Evolutionary conservation across 805 yeast genomes (phyloP), one percentile per base, ranked within the genome.

Genomic region (Kodamaea lidongshanica): DNA sequence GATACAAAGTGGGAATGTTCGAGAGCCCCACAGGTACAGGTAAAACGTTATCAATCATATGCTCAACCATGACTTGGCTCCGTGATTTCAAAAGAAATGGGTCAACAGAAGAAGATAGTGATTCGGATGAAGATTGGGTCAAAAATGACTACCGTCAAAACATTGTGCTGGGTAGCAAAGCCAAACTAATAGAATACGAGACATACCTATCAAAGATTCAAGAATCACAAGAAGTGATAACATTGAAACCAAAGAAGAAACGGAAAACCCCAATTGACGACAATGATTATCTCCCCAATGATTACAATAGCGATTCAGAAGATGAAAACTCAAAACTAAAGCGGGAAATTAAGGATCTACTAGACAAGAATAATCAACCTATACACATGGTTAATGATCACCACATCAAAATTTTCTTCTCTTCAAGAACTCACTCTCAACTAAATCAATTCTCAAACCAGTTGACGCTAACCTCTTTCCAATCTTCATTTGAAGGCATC

Each of bases 21-120:
- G 96, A 88, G 50, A 79, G 92, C 34, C 97, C 97, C 0, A 88
- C 97, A 0, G 97, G 97, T 5, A 84, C 88, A 1, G 96, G 97
- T 3, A 88, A 88, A 54, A 87, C 96, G 0, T 59, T 89, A 3
- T 85, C 95, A 0, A 56, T 88, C 26, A 81, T 89, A 3, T 89
- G 96, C 49, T 74, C 94, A 0, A 64, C 89, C 0, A 68, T 88
- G 71, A 74, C 88, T 0, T 88, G 95, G 95, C 60, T 88, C 19
- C 53, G 89, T 34, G 65, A 72, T 12, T 54, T 67, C 39, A 72
- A 72, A 37, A 43, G 48, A 12, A 41, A 33, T 10, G 25, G 38
- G 8, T 20, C 11, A 8, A 18, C 19, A 6, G 33, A 25, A 6
- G 33, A 30, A 6, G 37, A 33, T 6, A 34, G 31, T 2, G 66